Evolutionary conservation across 2,329 filamentous ascomycete genomes (phyloP), one percentile per base, ranked within the genome.

Genomic region (Calonectria pseudoreteaudii): DNA sequence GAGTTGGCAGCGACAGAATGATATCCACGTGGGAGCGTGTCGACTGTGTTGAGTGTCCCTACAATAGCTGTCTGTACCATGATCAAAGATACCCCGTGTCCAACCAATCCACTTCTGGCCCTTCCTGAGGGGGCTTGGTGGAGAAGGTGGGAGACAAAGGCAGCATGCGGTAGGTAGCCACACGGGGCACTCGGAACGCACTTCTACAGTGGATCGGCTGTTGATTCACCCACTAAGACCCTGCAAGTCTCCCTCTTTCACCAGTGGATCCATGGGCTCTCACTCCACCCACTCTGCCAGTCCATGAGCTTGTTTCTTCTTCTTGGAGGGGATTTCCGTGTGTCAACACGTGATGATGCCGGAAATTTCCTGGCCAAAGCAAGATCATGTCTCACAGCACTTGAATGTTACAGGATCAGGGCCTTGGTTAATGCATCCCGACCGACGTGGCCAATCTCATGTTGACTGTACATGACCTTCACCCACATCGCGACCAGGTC

Each of bases 21-120:
- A 36, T 41, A 66, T 73, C 58, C 71, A 73, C 71, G 71, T 73
- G 71, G 70, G 71, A 72, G 50, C 52, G 50, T 69, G 65, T 72
- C 56, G 49, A 66, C 30, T 67, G 28, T 71, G 62, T 69, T 72
- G 70, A 72, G 52, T 44, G 66, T 64, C 53, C 70, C 66, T 53
- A 44, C 49, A 68, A 50, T 68, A 68, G 50, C 38, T 68, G 36
- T 62, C 38, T 68, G 36, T 62, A 11, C 56, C 34, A 72, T 72
- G 70, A 72, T 72, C 66, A 41, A 72, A 68, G 70, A 62, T 41
- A 38, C 49, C 68, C 56, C 65, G 58, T 68, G 66, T 69, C 58
- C 56, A 69, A 50, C 66, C 66, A 58, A 65, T 65, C 68, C 68
- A 31, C 58, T 70, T 67, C 47, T 66, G 58, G 49, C 30, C 23